These are phyloP conservation scores for Zalerion maritima DNA, from an alignment of 495 filamentous ascomycete species.

Conservation along the genomic window DNA sequence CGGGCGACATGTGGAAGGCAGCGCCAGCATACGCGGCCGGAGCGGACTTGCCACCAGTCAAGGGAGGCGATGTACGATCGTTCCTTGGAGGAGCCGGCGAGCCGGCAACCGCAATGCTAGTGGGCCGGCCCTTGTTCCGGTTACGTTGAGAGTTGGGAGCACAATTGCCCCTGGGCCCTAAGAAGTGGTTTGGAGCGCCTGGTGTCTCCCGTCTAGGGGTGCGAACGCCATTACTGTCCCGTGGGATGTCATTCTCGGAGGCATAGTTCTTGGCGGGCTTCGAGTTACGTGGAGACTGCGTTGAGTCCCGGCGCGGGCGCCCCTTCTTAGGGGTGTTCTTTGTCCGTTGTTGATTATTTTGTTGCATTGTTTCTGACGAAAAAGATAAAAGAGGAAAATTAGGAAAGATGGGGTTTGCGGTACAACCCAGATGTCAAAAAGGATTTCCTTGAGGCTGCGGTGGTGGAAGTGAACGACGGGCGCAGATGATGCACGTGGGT, in stretches of 20 bases:
- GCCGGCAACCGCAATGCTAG: conserved; percentile 10
- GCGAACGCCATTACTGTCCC: conserved; percentile 11
- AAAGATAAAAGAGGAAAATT: conserved; percentile 5
- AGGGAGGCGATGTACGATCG: conserved; percentile 26
- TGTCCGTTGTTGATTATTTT: conserved; percentile 10
- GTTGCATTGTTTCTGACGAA: conserved; percentile 13
- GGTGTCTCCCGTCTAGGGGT: conserved; percentile 22
- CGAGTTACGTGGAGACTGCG: conserved; percentile 18
- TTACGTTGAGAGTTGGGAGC: too few species aligned
- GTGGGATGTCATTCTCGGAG: conserved; percentile 32
- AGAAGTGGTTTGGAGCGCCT: conserved; percentile 10
- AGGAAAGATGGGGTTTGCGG: conserved; percentile 4
- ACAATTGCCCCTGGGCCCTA: conserved; percentile 19
- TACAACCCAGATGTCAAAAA: background rate
- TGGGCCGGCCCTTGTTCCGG: conserved; percentile 17
- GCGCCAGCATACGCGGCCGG: conserved; percentile 73
- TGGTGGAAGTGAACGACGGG: too few species aligned
- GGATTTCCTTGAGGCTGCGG: background rate
- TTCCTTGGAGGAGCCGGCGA: conserved; percentile 21
- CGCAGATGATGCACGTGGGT: too few species aligned
- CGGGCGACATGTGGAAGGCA: conserved; percentile 90
- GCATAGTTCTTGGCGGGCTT: conserved; percentile 28
- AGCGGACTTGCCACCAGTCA: conserved; percentile 17
- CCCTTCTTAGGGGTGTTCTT: conserved; percentile 15
- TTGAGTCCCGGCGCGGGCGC: conserved; percentile 24